Evolutionary conservation across 2,329 filamentous ascomycete species (phyloP).

Genomic region (Aspergillus pseudonomiae): DNA sequence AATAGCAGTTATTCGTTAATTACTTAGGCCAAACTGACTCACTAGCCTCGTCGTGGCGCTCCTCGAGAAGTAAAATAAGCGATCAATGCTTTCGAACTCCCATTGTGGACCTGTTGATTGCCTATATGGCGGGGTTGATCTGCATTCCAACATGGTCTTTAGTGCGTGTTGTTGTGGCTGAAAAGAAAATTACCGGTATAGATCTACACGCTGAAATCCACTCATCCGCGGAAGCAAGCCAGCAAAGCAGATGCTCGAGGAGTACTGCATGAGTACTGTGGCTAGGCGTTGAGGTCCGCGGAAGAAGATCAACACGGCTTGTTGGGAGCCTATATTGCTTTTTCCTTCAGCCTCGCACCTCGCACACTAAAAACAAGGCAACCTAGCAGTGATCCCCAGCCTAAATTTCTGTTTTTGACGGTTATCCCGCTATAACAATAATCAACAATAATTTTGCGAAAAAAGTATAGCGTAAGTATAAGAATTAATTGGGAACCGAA

Average conservation of each 20-base stretch:
- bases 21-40: not conserved
- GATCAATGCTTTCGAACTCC: not conserved
- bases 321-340: constrained; percentile 7
- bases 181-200: not conserved
- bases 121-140: constrained; percentile 1
- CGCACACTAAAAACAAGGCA: not conserved
- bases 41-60: constrained; percentile 1
- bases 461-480: no score
- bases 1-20: constrained; percentile 1
- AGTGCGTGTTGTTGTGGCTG: not conserved
- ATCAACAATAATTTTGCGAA: not conserved
- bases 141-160: not conserved
- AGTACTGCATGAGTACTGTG: not conserved
- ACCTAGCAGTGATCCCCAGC: not conserved
- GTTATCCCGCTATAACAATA: not conserved
- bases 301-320: not conserved
- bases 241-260: not conserved
- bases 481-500: not conserved
- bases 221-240: not conserved
- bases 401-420: not conserved
- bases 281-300: not conserved
- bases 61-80: constrained; percentile 4
- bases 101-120: not conserved
- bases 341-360: constrained; percentile 1
- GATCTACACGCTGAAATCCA: not conserved